Base-by-base conservation (phyloP, 108 stramenopile genomes). In the Fistulifera solaris region DNA sequence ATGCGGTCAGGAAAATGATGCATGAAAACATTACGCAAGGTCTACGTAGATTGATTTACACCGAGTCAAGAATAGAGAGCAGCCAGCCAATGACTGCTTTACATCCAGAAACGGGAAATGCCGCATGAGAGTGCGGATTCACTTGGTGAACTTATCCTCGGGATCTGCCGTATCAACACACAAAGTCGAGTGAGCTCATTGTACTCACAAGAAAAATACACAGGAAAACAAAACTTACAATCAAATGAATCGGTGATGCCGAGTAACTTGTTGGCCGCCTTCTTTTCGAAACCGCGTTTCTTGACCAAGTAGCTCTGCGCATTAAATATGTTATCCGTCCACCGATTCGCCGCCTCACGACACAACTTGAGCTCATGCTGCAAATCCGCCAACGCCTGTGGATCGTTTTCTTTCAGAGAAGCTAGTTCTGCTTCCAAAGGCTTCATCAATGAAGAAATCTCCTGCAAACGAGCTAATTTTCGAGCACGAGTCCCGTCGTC, bases 241-340 rank as follows among this genome's bases (percentile, higher is more conserved):
- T 51, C 50, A 22, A 51, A 51, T 5, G 22, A 17, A 12, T 27
- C 50, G 24, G 50, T 51, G 12, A 51, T 51, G 22, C 50, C 50
- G 24, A 51, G 26, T 21, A 51, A 62, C 11, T 45, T 45, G 39
- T 59, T 67, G 21, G 80, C 90, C 55, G 90, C 87, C 71, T 89
- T 90, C 61, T 78, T 85, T 12, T 62, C 62, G 79, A 89, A 87
- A 3, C 90, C 88, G n/a, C 83, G 67, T 71, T 95, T 95, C 77
- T 95, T 95, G 48, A 81, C 73, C 43, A 95, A 62, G 54, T 91
- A 95, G 59, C 66, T 51, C 59, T 72, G 67, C 57, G 68, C 65
- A 17, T 76, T 69, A 63, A 88, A 95, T 40, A 91, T 84, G 55
- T 95, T 95, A 58, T 95, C 94, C 57, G 94, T 95, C 94, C 90